Evolutionary conservation across 371 early-diverging fungal genomes (phyloP).

Genomic region (Gilbertella persicaria): DNA sequence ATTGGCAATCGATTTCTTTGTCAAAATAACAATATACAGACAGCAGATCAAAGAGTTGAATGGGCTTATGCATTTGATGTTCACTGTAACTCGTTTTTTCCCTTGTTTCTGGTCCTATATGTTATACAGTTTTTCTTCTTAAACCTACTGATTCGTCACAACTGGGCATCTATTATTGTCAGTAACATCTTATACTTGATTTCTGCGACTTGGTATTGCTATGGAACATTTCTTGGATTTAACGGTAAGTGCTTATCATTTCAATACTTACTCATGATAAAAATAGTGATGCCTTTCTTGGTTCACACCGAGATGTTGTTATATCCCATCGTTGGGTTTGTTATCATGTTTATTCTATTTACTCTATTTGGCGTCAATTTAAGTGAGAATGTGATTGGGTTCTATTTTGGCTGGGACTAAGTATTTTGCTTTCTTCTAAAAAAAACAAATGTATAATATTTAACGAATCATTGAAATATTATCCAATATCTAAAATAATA

Average conservation of each 20-base stretch:
- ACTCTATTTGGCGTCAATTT: constrained; percentile 82
- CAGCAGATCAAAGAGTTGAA: constrained; percentile 84
- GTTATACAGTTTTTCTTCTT: constrained; percentile 88
- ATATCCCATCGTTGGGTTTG: constrained; percentile 62
- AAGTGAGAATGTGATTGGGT: constrained; percentile 67
- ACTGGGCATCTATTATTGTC: constrained; percentile 73
- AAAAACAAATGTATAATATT: background rate
- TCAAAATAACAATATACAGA: constrained; percentile 68
- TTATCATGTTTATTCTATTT: constrained; percentile 62
- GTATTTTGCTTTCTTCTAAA: constrained; percentile 11
- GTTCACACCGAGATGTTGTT: constrained; percentile 82
- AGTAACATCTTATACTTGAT: constrained; percentile 83
- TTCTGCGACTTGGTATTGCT: constrained; percentile 77
- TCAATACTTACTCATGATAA: background rate
- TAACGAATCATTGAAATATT: background rate
- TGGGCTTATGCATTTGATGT: constrained; percentile 95
- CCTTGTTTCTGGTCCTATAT: constrained; percentile 78
- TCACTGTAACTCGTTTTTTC: constrained; percentile 91
- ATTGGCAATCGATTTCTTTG: constrained; percentile 76
- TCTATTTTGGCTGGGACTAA: constrained; percentile 61
- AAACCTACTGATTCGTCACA: constrained; percentile 64
- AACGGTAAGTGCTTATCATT: constrained; percentile 58
- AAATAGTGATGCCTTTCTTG: constrained; percentile 82
- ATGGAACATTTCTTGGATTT: constrained; percentile 86
- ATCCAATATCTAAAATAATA: background rate